These are phyloP conservation scores for Starmerella davenportii DNA, from an alignment of 805 yeast genomes.

Conservation along the genomic window DNA sequence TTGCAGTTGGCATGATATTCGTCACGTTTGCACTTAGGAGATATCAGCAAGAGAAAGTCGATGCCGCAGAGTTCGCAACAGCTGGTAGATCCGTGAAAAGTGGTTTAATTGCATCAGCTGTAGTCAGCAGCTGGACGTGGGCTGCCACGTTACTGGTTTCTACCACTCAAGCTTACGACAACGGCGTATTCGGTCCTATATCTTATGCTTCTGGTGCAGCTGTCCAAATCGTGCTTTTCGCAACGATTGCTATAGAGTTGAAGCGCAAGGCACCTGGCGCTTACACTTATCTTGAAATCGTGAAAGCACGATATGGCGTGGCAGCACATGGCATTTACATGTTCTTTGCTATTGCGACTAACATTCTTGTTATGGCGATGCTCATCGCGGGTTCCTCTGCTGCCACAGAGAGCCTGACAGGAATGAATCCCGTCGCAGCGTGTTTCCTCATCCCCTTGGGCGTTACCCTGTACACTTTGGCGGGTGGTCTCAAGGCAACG, in stretches of 20 bases:
- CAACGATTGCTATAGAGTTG: conserved; percentile 72
- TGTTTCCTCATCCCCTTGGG: conserved; percentile 70
- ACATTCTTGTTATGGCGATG: conserved; percentile 83
- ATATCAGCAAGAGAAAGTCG: conserved; percentile 69
- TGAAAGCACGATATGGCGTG: conserved; percentile 66
- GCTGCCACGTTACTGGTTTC: conserved; percentile 63
- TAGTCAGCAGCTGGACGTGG: conserved; percentile 90
- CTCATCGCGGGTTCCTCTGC: conserved; percentile 81
- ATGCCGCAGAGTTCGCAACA: conserved; percentile 86
- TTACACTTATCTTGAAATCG: conserved; percentile 77
- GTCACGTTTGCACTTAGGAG: conserved; percentile 54
- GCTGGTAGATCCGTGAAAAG: conserved; percentile 81
- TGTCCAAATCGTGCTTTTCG: conserved; percentile 71
- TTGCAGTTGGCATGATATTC: conserved; percentile 56
- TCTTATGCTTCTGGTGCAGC: conserved; percentile 86
- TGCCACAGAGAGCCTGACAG: conserved; percentile 61
- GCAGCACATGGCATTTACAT: conserved; percentile 41
- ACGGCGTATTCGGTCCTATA: conserved; percentile 66
- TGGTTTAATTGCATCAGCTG: conserved; percentile 74
- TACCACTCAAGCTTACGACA: conserved; percentile 57
- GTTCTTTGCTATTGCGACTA: conserved; percentile 73
- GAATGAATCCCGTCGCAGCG: conserved; percentile 66
- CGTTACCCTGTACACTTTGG: conserved; percentile 52
- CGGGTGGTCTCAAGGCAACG: conserved; percentile 73
- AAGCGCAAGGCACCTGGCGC: conserved; percentile 82